Evolutionary conservation across 805 yeast species (phyloP).

Genomic region (Starmerella khaoyaiensis): DNA sequence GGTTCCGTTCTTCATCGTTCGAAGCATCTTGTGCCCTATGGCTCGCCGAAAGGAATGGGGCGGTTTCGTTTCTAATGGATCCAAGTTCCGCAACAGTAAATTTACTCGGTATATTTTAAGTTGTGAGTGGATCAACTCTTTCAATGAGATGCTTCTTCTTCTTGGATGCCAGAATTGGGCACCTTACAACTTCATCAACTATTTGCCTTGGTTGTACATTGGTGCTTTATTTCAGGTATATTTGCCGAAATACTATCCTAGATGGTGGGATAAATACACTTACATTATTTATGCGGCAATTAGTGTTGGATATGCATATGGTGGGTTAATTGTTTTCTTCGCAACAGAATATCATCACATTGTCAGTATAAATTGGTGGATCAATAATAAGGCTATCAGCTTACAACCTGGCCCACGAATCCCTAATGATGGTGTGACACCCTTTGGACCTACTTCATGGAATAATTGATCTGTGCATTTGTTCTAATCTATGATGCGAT

Average conservation of each 20-base stretch:
- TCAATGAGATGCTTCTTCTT: slow-evolving; percentile 36
- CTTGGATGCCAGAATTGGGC: slow-evolving; percentile 34
- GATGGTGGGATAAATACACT: slow-evolving; percentile 44
- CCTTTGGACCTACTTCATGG: too few species aligned
- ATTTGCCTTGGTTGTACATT: slow-evolving; percentile 18
- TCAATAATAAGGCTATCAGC: too few species aligned
- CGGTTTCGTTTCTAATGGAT: slow-evolving; percentile 5
- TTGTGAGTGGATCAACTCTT: slow-evolving; percentile 26
- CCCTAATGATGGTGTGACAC: too few species aligned
- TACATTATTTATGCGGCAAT: slow-evolving; percentile 44
- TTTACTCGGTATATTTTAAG: slow-evolving; percentile 10
- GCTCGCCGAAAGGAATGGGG: slow-evolving; percentile 13
- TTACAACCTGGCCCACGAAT: too few species aligned
- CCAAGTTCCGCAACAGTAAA: slow-evolving; percentile 9
- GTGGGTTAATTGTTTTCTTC: slow-evolving; percentile 46
- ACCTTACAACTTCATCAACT: slow-evolving; percentile 23
- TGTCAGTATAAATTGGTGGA: slow-evolving; percentile 49
- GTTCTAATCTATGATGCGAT: too few species aligned
- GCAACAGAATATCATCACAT: slow-evolving; percentile 34
- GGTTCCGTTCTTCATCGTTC: slow-evolving; percentile 45
- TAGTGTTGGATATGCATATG: slow-evolving; percentile 49
- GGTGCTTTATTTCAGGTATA: slow-evolving; percentile 35
- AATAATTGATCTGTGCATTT: too few species aligned
- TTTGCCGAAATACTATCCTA: slow-evolving; percentile 36
- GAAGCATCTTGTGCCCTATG: slow-evolving; percentile 33